phyloP scores from a whole-genome alignment of 495 filamentous ascomycete species.

The Daldinia decipiens region DNA sequence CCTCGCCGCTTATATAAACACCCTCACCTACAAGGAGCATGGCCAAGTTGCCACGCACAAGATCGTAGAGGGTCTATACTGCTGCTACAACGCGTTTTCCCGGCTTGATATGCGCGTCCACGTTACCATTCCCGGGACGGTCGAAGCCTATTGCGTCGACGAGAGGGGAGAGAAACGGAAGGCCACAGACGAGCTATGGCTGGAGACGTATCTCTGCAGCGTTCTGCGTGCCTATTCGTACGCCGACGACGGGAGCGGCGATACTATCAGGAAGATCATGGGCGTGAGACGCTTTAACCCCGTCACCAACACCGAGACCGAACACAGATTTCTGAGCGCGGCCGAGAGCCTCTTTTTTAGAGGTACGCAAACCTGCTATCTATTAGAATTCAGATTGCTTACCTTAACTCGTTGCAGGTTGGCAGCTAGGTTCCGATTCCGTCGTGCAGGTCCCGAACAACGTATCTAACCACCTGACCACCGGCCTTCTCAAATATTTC shows the following conservation, averaged over 20 bases:
- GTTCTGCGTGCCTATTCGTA: constrained; percentile 94
- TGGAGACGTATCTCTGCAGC: constrained; percentile 96
- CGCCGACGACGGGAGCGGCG: constrained; percentile 91
- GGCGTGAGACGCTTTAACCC: constrained; percentile 96
- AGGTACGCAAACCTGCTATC: constrained; percentile 61
- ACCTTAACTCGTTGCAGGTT: constrained; percentile 64
- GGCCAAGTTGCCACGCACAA: constrained; percentile 82
- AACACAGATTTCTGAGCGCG: constrained; percentile 95
- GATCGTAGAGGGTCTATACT: constrained; percentile 92
- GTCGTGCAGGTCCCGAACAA: constrained; percentile 97
- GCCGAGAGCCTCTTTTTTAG: constrained; percentile 95
- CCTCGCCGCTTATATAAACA: constrained; percentile 97
- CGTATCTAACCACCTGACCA: constrained; percentile 94
- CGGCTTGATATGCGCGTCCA: constrained; percentile 98
- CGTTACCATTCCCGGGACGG: constrained; percentile 92
- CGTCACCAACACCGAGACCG: constrained; percentile 94
- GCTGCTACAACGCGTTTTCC: constrained; percentile 99
- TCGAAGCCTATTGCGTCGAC: constrained; percentile 96
- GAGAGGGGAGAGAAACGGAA: constrained; percentile 93
- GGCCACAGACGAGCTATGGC: constrained; percentile 91
- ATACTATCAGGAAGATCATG: constrained; percentile 91
- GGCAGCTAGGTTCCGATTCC: constrained; percentile 95
- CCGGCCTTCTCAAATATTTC: constrained; percentile 95
- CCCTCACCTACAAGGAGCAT: constrained; percentile 86
- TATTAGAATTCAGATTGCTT: neutral